Evolutionary conservation across 805 yeast genomes (phyloP).

Genomic region (Millerozyma miso): DNA sequence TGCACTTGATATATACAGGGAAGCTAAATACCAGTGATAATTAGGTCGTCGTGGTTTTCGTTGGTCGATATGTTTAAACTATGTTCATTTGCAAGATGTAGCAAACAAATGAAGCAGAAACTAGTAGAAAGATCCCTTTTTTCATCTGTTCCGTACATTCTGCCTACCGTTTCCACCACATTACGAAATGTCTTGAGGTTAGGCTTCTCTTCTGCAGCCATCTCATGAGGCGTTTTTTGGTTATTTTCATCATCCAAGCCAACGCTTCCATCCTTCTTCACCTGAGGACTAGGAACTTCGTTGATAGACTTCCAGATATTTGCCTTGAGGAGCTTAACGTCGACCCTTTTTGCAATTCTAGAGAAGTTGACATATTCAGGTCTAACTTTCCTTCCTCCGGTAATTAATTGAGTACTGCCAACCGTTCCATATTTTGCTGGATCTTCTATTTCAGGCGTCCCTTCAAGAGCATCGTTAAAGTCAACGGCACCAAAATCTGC

Average conservation of each 20-base stretch:
- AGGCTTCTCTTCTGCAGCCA: constrained; percentile 14
- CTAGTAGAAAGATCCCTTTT: constrained; percentile 41
- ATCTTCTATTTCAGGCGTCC: constrained; percentile 4
- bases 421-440: constrained; percentile 10
- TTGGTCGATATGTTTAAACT: constrained; percentile 30
- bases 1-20: background rate
- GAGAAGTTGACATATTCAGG: constrained; percentile 55
- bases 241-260: background rate
- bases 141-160: constrained; percentile 33
- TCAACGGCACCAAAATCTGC: constrained; percentile 37
- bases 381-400: constrained; percentile 18
- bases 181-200: constrained; percentile 35
- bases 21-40: constrained; percentile 17
- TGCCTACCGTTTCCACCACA: constrained; percentile 30
- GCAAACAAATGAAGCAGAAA: constrained; percentile 41
- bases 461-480: constrained; percentile 38
- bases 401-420: constrained; percentile 14
- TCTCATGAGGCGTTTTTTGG: constrained; percentile 1
- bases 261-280: background rate
- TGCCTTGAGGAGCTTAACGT: constrained; percentile 66
- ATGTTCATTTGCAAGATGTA: constrained; percentile 44
- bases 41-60: constrained; percentile 31
- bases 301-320: constrained; percentile 56
- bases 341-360: constrained; percentile 72
- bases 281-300: background rate